Base-by-base conservation (phyloP, 176 grass and related monocot species). In the Eleusine coracana region DNA sequence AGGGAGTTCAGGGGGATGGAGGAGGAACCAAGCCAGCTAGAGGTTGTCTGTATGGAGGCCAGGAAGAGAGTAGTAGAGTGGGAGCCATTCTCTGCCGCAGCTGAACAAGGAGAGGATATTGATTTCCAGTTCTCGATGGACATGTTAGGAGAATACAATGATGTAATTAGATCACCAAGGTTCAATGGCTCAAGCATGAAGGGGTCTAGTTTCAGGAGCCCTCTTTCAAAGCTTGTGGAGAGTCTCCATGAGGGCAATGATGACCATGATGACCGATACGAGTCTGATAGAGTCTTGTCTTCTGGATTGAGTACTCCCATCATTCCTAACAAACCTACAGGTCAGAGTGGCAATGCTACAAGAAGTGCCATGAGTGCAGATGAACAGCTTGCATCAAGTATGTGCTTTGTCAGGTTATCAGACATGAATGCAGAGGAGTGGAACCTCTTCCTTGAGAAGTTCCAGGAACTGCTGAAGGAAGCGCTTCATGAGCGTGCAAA, bases 31-130 rank as follows among this genome's bases (percentile, higher is more conserved):
- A 93, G 91, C 80, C 66, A 93, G 74, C 51, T 93, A 20, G 91
- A 93, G 78, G 54, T 90, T 45, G 63, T 93, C 18, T 93, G 91
- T 86, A 90, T 93, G 82, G 85, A 93, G 64, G 82, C 91, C 54
- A 88, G 84, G 70, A 89, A 18, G 36, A 79, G 68, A 39, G 56
- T 90, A 80, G 77, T 55, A 38, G 91, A 93, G 40, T 90, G 91
- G 86, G 88, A 82, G 40, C 54, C 82, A 16, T 88, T 80, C 70
- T 83, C 82, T 20, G 74, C 74, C 2, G 36, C 7, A 2, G 13
- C 68, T 69, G 85, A 93, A 59, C 87, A 80, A 78, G 77, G 69
- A 31, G 88, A 90, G 27, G 88, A 83, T 51, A 50, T 58, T 39
- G 88, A 87, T 70, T 85, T 86, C 62, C 88, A 83, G 54, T 93